Evolutionary conservation across 345 rosid species (phyloP).

Genomic region (Aurinia saxatilis): DNA sequence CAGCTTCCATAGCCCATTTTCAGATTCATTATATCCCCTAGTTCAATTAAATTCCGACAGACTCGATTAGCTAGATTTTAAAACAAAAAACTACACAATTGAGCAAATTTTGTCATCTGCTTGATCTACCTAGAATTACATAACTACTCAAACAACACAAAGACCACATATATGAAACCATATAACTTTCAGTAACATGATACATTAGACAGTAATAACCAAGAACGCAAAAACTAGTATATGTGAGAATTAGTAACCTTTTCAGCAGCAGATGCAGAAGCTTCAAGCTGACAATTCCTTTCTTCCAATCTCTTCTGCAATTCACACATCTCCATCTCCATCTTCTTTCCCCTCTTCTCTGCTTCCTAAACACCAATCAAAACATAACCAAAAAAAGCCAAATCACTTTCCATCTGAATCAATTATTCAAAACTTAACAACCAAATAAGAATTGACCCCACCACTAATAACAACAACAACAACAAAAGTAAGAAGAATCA

Average conservation of each 20-base stretch:
- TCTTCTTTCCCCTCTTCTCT: constrained; percentile 49
- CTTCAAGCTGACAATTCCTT: constrained; percentile 52
- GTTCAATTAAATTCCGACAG: too few species aligned
- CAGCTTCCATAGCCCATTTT: neutral
- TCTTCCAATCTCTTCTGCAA: constrained; percentile 60
- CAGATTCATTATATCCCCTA: neutral
- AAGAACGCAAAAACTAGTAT: too few species aligned
- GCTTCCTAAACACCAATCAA: constrained; percentile 50
- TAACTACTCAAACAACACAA: neutral
- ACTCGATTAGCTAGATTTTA: too few species aligned
- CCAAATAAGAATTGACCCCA: constrained; percentile 23
- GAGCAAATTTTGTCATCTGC: too few species aligned
- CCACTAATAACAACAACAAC: constrained; percentile 5
- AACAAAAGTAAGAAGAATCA: neutral
- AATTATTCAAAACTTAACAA: neutral
- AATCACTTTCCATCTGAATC: constrained; percentile 7
- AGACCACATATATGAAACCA: neutral
- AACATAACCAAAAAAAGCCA: neutral
- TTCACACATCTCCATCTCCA: constrained; percentile 55
- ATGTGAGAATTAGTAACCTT: constrained; percentile 46
- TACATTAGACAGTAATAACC: too few species aligned
- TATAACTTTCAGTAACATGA: too few species aligned
- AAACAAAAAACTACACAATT: too few species aligned
- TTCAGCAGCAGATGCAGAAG: constrained; percentile 60
- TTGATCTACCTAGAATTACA: neutral